Evolutionary conservation across 768 basidiomycete genomes (phyloP).

Genomic region (Boletellus sp.): DNA sequence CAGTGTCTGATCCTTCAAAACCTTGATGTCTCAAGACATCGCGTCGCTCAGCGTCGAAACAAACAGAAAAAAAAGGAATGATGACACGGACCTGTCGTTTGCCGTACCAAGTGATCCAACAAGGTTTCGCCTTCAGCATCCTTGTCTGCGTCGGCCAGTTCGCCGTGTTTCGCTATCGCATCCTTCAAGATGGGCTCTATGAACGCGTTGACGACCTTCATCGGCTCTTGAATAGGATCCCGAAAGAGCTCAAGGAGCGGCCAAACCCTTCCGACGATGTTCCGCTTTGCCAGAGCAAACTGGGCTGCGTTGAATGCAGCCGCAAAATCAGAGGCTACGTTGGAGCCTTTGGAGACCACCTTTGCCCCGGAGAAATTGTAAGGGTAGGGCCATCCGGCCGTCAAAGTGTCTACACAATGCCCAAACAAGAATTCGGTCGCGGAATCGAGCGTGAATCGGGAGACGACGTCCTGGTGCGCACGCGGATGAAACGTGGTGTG

Average conservation of each 20-base stretch:
- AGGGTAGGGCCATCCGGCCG: conserved; percentile 37
- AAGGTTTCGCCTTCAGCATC: conserved; percentile 36
- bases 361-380: conserved; percentile 16
- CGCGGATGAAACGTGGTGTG: background rate
- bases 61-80: background rate
- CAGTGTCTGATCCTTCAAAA: conserved; percentile 41
- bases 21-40: conserved; percentile 21
- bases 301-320: conserved; percentile 36
- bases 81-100: conserved; percentile 33
- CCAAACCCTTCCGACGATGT: conserved; percentile 35
- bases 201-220: conserved; percentile 37
- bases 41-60: background rate
- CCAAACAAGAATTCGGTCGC: conserved; percentile 55
- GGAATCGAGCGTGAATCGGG: conserved; percentile 49
- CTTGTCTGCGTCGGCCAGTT: conserved; percentile 1
- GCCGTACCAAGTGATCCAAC: conserved; percentile 38
- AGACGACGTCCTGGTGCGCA: conserved; percentile 37
- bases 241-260: conserved; percentile 37
- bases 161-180: conserved; percentile 29
- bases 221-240: conserved; percentile 31
- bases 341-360: conserved; percentile 7
- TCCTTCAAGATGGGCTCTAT: conserved; percentile 39
- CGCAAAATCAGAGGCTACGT: conserved; percentile 27
- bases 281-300: conserved; percentile 25
- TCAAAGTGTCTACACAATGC: conserved; percentile 38